Base-by-base conservation (phyloP, 371 early-diverging fungal genomes). In the Lichtheimia ornata region DNA sequence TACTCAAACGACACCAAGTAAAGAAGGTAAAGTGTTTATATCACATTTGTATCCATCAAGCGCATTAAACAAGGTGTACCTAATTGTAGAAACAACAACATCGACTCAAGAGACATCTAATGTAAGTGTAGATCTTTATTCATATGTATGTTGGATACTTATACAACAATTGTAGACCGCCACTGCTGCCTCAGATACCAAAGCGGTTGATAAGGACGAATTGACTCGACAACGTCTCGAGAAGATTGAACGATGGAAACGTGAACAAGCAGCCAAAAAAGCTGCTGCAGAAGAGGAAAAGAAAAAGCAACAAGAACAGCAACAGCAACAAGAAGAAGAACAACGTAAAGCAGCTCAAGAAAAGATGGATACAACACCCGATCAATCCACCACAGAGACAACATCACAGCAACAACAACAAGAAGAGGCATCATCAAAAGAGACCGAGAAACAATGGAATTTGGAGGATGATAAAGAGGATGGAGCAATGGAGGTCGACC, bases 201-300 rank as follows among this genome's bases (percentile, higher is more conserved):
- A 58, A 47, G 49, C 61, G 20, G 30, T 63, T 52, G 72, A 78
- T 20, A 68, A 69, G 18, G 88, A 89, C 57, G 90, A 88, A 68
- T 86, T 85, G 58, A 66, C 79, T 54, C 82, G 87, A 40, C 84
- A 86, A 64, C 70, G 91, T 20, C 79, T 84, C 53, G 91, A 91
- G 66, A 74, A 87, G 35, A 76, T 92, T n/a, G 85, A 88, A 69
- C 82, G 87, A 66, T 91, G 91, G 88, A 68, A 84, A 58, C 72
- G 73, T 53, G 87, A 89, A 52, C 71, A 79, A 50, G 86, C 90
- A 57, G 83, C 82, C 4, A 78, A 73, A 13, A 79, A 84, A 62
- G 71, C 55, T 5, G 61, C 72, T 17, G 78, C 75, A 20, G 75
- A 73, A 18, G 82, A 76, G 22, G 66, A 49, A 22, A 71, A 64